These are phyloP conservation scores for Xylaria multiplex DNA, from an alignment of 2,329 filamentous ascomycete species.

Conservation along the genomic window DNA sequence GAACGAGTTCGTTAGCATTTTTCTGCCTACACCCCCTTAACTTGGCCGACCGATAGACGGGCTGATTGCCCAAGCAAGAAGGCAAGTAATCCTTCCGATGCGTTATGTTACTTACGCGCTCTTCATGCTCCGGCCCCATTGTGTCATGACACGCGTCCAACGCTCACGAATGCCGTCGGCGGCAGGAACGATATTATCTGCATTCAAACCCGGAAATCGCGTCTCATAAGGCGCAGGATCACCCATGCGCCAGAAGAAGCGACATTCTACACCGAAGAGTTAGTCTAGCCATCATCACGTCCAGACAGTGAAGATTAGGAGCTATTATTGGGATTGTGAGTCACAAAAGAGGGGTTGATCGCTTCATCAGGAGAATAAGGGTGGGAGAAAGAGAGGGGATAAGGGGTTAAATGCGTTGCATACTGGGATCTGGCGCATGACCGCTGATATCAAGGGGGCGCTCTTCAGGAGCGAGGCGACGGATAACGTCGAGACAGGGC, in stretches of 20 bases:
- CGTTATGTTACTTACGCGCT: slow-evolving; percentile 57
- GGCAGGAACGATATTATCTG: slow-evolving; percentile 64
- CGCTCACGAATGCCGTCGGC: slow-evolving; percentile 59
- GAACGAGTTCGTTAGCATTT: slow-evolving; percentile 12
- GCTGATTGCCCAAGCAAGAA: not conserved
- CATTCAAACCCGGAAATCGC: slow-evolving; percentile 65
- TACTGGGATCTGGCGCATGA: slow-evolving; percentile 65
- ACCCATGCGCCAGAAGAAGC: slow-evolving; percentile 71
- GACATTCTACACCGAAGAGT: slow-evolving; percentile 53
- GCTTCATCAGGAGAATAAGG: too few relatives aligned
- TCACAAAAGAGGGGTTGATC: too few relatives aligned
- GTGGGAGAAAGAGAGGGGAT: not conserved
- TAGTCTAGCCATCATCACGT: too few relatives aligned
- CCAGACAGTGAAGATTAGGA: not conserved
- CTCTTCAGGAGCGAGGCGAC: slow-evolving; percentile 63
- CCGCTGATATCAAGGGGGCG: slow-evolving; percentile 66
- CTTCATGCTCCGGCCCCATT: slow-evolving; percentile 70
- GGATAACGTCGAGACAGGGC: slow-evolving; percentile 67
- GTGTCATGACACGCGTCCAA: slow-evolving; percentile 65
- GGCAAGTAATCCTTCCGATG: not conserved
- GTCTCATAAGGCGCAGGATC: slow-evolving; percentile 65
- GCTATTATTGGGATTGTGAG: not conserved
- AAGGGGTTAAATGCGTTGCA: not conserved
- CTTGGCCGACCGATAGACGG: not conserved
- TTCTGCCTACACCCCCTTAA: not conserved